Conservation (phyloP, 2,329 filamentous ascomycete species). For the Teratosphaeria epicoccoides region DNA sequence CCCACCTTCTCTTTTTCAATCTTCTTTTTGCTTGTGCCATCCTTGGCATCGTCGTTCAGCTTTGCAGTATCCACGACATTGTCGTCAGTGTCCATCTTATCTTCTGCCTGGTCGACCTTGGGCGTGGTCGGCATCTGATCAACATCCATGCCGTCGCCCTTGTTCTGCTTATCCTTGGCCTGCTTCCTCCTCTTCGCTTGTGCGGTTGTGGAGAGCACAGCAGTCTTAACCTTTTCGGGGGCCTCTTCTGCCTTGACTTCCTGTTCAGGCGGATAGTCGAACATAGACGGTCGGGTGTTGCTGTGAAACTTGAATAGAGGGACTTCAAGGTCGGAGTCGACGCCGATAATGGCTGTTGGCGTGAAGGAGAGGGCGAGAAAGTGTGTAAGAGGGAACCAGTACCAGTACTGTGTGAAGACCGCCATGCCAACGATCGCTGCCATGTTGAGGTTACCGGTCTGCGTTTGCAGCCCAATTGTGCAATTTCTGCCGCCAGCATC, state of each 20-base stretch:
- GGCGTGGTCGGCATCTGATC: constrained; percentile 68
- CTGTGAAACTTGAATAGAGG: constrained; percentile 93
- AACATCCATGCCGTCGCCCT: constrained; percentile 90
- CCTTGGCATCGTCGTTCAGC: constrained; percentile 43
- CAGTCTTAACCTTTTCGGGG: constrained; percentile 86
- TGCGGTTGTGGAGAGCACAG: constrained; percentile 89
- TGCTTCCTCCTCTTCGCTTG: constrained; percentile 92
- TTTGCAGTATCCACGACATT: constrained; percentile 30
- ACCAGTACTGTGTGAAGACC: constrained; percentile 99
- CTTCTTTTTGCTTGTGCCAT: constrained; percentile 69
- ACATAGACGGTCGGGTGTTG: constrained; percentile 85
- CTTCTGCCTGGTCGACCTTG: constrained; percentile 47
- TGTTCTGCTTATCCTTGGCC: constrained; percentile 83
- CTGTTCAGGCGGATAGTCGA: constrained; percentile 95
- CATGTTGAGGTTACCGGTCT: constrained; percentile 98
- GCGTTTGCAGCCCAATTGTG: constrained; percentile 93
- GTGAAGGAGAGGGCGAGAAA: constrained; percentile 93
- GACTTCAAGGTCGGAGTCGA: constrained; percentile 67
- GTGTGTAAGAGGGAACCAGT: constrained; percentile 98
- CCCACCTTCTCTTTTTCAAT: constrained; percentile 91
- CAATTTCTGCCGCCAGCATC: constrained; percentile 97
- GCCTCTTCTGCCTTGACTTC: constrained; percentile 92
- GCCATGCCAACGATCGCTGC: constrained; percentile 95
- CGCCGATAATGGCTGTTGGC: constrained; percentile 89
- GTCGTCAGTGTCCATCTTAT: constrained; percentile 73